Base-by-base conservation (phyloP, 2,329 filamentous ascomycete genomes). In the Ophiognomonia clavigignenti-juglandacearum region DNA sequence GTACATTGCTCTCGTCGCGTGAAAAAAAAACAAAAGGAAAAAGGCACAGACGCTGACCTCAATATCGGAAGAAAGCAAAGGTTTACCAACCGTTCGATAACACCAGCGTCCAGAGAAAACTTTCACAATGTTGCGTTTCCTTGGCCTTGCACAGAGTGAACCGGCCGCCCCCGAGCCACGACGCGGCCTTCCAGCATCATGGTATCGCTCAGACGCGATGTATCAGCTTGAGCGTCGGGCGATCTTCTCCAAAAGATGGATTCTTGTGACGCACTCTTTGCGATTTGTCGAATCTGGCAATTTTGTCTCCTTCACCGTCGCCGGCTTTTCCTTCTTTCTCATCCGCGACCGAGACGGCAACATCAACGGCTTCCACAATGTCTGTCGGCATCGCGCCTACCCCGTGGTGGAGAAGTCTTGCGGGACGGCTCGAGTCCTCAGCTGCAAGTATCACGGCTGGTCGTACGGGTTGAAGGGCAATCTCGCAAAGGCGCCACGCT, bases 371-470 rank as follows among this genome's bases (percentile, higher is more conserved):
- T 70, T 69, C 47, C 70, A 71, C 55, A 73, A 73, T 40, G 60
- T 72, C 6, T 72, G 69, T 53, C 62, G 69, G 19, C 69, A 72
- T 53, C 65, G 69, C 1, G 69, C 69, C 2, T 71, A 68, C 45
- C 67, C 68, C 1, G 61, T 71, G 1, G 61, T 68, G 1, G 62
- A 62, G 37, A 63, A 64, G 42, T 58, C 61, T 1, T 59, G 58
- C 2, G 67, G 69, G 2, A 66, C 61, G 20, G 61, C 64, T 2
- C 62, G 61, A 23, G 61, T 70, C 6, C 60, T 71, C n/a, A 61
- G 61, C 11, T 72, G 69, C 56, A 65, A 64, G 43, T 73, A 72
- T 39, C 70, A 72, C 43, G 69, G 69, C 7, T 73, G 70, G 70
- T 70, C 67, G 6, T 72, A 73, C 45, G 62, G 65, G 3, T 60